Base-by-base conservation (phyloP, 179 eudicot genomes). In the Silene vulgaris region DNA sequence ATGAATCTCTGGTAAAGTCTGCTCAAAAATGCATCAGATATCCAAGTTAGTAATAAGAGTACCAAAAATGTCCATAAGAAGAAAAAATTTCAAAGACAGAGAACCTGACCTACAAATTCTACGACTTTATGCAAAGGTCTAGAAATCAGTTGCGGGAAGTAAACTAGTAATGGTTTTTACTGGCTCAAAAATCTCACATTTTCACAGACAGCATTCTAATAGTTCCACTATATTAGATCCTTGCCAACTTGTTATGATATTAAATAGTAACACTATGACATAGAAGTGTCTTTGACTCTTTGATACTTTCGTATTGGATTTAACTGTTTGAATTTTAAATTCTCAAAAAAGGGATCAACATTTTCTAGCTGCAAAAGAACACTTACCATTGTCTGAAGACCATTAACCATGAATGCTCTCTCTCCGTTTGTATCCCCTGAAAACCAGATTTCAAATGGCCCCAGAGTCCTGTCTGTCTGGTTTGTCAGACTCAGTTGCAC, bases 361-460 rank as follows among this genome's bases (percentile, higher is more conserved):
- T 19, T 61, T 8, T 35, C 32, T 3, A 20, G 65, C 60, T 17
- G 23, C 69, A 59, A 60, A 75, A 75, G 60, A 80, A 52, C 19
- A 45, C 75, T 84, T 78, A 95, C 99, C 91, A 86, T 82, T 74
- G 85, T 92, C 77, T 88, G 96, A 7, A 90, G 88, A 77, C 99
- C 99, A 80, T 92, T 95, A 75, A 92, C 87, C 94, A 90, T 86
- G 66, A 90, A 86, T 32, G 86, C 91, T 77, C 87, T 89, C 78
- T 89, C 97, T 75, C 89, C 91, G 71, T 78, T 80, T 61, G 75
- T 75, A 82, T 87, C 99, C 80, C 86, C 89, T 6, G 93, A 84
- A 79, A 92, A 78, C 91, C 89, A 88, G 72, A 87, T 87, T 82
- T 92, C 95, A 80, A 95, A 95, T 16, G 99, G 99, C 54, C 99